Evolutionary conservation across 164 flowering plant genomes (phyloP).

Genomic region (Echeveria elegans): DNA sequence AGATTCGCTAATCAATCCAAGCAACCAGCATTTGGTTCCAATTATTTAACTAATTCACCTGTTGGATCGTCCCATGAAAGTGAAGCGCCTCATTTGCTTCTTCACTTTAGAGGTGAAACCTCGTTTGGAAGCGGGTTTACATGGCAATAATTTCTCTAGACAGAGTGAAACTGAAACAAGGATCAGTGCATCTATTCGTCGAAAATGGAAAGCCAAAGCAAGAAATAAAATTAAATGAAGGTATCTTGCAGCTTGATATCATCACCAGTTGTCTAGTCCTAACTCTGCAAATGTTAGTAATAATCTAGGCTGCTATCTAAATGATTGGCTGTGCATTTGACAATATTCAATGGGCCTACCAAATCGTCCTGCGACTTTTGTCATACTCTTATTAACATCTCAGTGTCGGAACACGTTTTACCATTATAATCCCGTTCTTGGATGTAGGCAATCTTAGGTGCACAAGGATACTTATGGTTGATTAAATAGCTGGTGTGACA

Average conservation of each 20-base stretch:
- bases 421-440: background rate
- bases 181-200: constrained; percentile 19
- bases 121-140: constrained; percentile 11
- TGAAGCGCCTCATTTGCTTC: constrained; percentile 11
- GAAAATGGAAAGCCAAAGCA: constrained; percentile 79
- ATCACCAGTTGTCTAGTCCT: too few relatives aligned
- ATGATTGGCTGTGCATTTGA: background rate
- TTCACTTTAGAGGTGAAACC: constrained; percentile 14
- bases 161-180: constrained; percentile 13
- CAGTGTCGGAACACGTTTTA: background rate
- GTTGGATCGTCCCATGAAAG: constrained; percentile 13
- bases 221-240: constrained; percentile 30
- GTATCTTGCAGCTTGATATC: background rate
- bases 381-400: background rate
- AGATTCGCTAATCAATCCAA: too few relatives aligned
- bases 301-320: background rate
- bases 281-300: background rate
- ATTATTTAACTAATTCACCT: constrained; percentile 9
- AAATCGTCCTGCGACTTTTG: background rate
- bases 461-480: background rate
- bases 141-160: constrained; percentile 9
- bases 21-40: constrained; percentile 11
- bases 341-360: background rate
- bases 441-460: background rate
- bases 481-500: too few relatives aligned